Evolutionary conservation across 257 asterid species (phyloP).

Genomic region (Nicotiana undulata): DNA sequence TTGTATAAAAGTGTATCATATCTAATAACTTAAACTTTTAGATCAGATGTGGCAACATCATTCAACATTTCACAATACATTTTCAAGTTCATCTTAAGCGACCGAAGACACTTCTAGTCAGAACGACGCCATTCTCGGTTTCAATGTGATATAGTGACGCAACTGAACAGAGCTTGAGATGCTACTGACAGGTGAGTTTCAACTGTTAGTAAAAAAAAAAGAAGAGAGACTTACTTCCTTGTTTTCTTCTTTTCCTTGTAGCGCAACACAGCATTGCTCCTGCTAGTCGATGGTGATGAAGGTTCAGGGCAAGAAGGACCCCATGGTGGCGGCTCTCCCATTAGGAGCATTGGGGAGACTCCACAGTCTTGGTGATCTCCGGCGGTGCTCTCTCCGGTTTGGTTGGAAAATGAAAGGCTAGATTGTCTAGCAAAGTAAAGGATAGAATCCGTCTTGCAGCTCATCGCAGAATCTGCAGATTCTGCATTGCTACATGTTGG

Average conservation of each 20-base stretch:
- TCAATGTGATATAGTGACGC: background rate
- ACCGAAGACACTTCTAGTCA: background rate
- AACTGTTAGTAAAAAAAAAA: background rate
- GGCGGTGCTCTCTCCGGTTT: conserved; percentile 51
- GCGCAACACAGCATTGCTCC: conserved; percentile 87
- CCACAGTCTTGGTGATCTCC: conserved; percentile 71
- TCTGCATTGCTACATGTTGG: conserved; percentile 83
- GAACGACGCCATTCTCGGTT: background rate
- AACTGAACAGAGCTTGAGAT: background rate
- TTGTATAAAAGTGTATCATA: no score
- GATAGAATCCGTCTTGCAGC: conserved; percentile 84
- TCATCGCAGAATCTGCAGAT: conserved; percentile 68
- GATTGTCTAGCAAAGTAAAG: conserved; percentile 42
- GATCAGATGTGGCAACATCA: no score
- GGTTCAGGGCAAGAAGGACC: conserved; percentile 52
- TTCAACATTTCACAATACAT: no score
- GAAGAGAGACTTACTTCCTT: conserved; percentile 37
- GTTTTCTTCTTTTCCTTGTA: conserved; percentile 95
- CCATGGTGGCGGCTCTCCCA: conserved; percentile 84
- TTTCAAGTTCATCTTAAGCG: background rate
- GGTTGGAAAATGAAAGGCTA: conserved; percentile 63
- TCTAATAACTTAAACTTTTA: no score
- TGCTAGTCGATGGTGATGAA: conserved; percentile 46
- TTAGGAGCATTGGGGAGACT: conserved; percentile 44
- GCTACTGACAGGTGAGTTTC: background rate